Conservation (phyloP, 2,329 filamentous ascomycete species). For the Clathrospora elynae region DNA sequence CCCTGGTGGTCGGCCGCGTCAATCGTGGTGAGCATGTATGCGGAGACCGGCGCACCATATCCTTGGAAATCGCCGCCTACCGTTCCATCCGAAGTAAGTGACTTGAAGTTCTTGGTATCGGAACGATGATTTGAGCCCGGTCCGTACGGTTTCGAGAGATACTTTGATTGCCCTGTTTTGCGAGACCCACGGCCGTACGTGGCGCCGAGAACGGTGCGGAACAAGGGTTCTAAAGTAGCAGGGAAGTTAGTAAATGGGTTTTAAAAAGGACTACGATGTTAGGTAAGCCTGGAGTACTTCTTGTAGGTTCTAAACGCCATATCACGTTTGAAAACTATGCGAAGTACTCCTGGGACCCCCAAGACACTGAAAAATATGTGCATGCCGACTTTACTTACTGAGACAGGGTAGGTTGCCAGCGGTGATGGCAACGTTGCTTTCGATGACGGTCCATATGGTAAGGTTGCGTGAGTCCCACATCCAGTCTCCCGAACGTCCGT, state of each 20-base stretch:
- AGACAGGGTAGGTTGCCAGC: conserved; percentile 53
- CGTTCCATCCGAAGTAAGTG: conserved; percentile 8
- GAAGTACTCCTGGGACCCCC: too few species aligned
- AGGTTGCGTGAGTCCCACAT: conserved; percentile 54
- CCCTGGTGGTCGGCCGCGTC: conserved; percentile 2
- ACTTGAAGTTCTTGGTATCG: conserved; percentile 11
- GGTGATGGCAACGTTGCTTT: conserved; percentile 53
- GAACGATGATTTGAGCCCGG: conserved; percentile 21
- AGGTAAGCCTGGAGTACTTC: too few species aligned
- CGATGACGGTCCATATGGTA: conserved; percentile 55
- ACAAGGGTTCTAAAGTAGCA: too few species aligned
- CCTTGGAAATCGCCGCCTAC: conserved; percentile 3
- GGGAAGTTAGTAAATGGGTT: too few species aligned
- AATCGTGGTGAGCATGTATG: conserved; percentile 20
- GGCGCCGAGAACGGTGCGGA: conserved; percentile 44
- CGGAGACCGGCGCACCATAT: conserved; percentile 4
- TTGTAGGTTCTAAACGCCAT: too few species aligned
- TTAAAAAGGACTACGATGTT: too few species aligned
- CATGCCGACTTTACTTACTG: too few species aligned
- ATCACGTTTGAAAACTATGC: too few species aligned
- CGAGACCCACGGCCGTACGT: conserved; percentile 34
- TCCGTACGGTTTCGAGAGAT: conserved; percentile 24
- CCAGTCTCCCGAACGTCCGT: conserved; percentile 47
- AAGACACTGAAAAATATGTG: too few species aligned
- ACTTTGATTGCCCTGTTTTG: conserved; percentile 15